phyloP scores from a whole-genome alignment of 2,329 filamentous ascomycete genomes.

The Arthrinium phaeospermum region DNA sequence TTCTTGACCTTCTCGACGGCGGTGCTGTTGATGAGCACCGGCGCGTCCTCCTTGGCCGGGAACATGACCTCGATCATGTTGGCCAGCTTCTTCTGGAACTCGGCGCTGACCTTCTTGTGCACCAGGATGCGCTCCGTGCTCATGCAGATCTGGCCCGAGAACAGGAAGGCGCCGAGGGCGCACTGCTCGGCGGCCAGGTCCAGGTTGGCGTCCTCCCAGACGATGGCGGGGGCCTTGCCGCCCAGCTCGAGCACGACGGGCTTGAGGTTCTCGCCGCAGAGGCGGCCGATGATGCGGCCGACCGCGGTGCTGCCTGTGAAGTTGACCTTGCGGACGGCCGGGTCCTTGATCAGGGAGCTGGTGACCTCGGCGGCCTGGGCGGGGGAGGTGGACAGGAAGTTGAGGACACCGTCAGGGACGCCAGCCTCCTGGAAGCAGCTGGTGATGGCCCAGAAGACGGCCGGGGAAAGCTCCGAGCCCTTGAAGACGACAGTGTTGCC shows the following conservation, averaged over 20 bases:
- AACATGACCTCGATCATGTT: slow-evolving; percentile 33
- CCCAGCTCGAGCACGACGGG: slow-evolving; percentile 72
- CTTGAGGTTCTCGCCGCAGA: slow-evolving; percentile 70
- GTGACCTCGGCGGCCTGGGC: slow-evolving; percentile 65
- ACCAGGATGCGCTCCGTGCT: slow-evolving; percentile 72
- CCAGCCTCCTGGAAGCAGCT: slow-evolving; percentile 66
- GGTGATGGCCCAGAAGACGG: slow-evolving; percentile 62
- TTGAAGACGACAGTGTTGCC: slow-evolving; percentile 71
- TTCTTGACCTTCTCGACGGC: slow-evolving; percentile 38
- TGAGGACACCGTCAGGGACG: slow-evolving; percentile 68
- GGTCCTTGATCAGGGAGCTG: slow-evolving; percentile 64
- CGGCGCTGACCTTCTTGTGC: slow-evolving; percentile 56
- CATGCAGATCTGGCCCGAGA: slow-evolving; percentile 73
- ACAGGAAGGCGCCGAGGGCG: slow-evolving; percentile 64
- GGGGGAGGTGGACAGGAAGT: slow-evolving; percentile 64
- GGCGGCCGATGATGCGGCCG: slow-evolving; percentile 66
- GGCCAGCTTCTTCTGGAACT: slow-evolving; percentile 51
- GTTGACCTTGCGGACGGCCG: slow-evolving; percentile 68
- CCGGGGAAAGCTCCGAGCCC: slow-evolving; percentile 64
- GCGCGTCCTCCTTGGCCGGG: slow-evolving; percentile 33
- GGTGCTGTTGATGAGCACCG: slow-evolving; percentile 36
- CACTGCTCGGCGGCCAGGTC: slow-evolving; percentile 65
- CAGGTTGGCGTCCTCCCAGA: slow-evolving; percentile 71
- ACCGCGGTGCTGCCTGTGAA: slow-evolving; percentile 73
- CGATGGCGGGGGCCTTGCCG: slow-evolving; percentile 70